Conservation (phyloP, 2,329 filamentous ascomycete genomes). For the Pseudocercospora musae region DNA sequence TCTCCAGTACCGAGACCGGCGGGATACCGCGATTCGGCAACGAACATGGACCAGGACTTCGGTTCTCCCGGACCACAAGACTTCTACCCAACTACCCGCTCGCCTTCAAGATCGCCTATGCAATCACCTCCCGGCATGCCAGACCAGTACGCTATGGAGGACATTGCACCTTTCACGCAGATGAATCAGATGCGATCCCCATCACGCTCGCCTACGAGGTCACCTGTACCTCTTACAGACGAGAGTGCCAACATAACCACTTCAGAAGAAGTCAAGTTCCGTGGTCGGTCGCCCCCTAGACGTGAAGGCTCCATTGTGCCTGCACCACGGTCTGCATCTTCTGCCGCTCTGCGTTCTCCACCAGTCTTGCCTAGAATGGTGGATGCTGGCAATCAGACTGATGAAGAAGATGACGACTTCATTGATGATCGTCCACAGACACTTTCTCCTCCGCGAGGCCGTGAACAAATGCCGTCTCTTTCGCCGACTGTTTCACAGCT, state of each 20-base stretch:
- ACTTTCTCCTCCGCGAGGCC: constrained; percentile 11
- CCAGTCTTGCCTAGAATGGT: constrained; percentile 1
- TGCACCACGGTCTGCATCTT: constrained; percentile 13
- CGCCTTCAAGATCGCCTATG: not conserved
- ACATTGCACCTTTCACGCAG: not conserved
- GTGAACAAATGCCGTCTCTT: constrained; percentile 10
- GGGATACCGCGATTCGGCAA: constrained; percentile 7
- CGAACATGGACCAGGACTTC: not conserved
- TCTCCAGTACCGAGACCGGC: not conserved
- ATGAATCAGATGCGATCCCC: not conserved
- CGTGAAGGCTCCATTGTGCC: not conserved
- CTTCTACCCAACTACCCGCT: not conserved
- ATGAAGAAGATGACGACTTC: constrained; percentile 9
- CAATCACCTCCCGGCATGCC: constrained; percentile 2
- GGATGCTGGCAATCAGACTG: constrained; percentile 7
- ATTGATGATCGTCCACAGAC: constrained; percentile 10
- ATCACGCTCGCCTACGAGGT: not conserved
- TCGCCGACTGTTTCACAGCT: constrained; percentile 12
- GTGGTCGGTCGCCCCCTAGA: constrained; percentile 13
- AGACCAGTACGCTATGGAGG: constrained; percentile 11
- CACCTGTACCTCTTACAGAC: not conserved
- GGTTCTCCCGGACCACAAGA: not conserved
- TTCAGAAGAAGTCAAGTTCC: constrained; percentile 14
- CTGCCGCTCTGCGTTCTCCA: constrained; percentile 7
- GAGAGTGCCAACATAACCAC: not conserved